Evolutionary conservation across 352 stramenopile species (phyloP), one percentile per base, ranked within the genome.

Genomic region (Pythium biforme): DNA sequence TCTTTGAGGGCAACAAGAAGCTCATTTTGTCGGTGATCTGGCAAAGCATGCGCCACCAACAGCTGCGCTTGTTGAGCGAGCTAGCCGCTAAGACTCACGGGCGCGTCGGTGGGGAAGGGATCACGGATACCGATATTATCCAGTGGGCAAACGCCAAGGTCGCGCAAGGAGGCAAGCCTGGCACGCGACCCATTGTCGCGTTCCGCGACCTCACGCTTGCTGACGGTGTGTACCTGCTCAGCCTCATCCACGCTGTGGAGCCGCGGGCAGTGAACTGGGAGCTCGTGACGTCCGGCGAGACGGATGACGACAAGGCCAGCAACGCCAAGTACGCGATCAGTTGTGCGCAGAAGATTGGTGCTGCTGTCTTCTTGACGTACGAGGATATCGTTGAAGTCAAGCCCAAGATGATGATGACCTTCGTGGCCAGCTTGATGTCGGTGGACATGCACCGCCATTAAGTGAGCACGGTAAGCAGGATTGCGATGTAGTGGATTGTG

Each of bases 351-450:
- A 97, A 97, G 77, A 95, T 98, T 47, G 91, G 91, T 20, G 92
- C 91, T 11, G 78, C 78, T 17, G 88, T 97, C n/a, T 98, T 98
- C 67, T 65, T 97, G 11, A 96, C 89, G 40, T 95, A 90, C 63
- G 92, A 98, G 68, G 92, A 98, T 66, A 97, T 98, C 63, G 86
- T 97, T 33, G 89, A 97, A 70, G 90, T 97, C 59, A 96, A 96
- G 76, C 83, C 82, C 37, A 96, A 96, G 81, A 96, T 97, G 89
- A 94, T 97, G 66, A 91, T 96, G 79, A 93, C 83, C 10, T 94
- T 92, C 55, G 82, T 96, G 17, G 89, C 89, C 17, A 89, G 82
- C 52, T 75, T 97, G 57, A 93, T 93, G 86, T 75, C 80, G 46
- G 66, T 95, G n/a, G 83, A 92, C 66, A 75, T 86, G 73, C 79